Percentiles rank a stretch among this genome's conserved stretches.
Conservation (phyloP, 2,329 filamentous ascomycete species). For the Tolypocladium sp. region DNA sequence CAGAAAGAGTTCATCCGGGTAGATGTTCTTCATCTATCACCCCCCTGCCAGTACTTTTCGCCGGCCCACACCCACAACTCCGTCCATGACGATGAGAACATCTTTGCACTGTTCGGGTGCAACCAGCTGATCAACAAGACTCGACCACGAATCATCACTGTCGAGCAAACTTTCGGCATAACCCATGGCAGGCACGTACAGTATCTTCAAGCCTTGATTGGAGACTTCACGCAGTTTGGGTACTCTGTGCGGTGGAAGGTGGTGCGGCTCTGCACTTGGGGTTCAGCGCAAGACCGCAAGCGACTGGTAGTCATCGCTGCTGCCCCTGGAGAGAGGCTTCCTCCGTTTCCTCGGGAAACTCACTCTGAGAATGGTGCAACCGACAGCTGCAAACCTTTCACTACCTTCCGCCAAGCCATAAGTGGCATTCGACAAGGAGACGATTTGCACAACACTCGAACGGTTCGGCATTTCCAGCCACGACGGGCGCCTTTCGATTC, state of each 20-base stretch:
- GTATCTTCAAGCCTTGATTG: conserved; percentile 52
- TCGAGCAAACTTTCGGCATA: conserved; percentile 73
- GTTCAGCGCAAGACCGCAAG: conserved; percentile 37
- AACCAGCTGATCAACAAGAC: conserved; percentile 45
- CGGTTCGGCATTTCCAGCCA: conserved; percentile 16
- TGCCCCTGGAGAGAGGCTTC: conserved; percentile 62
- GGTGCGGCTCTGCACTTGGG: conserved; percentile 41
- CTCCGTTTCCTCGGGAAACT: conserved; percentile 53
- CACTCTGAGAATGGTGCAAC: conserved; percentile 35
- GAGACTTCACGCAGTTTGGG: conserved; percentile 52
- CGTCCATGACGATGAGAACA: conserved; percentile 61
- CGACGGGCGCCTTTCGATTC: conserved; percentile 32
- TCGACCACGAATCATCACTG: conserved; percentile 60
- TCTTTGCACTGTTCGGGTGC: conserved; percentile 46
- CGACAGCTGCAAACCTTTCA: conserved; percentile 25
- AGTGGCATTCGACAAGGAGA: conserved; percentile 19
- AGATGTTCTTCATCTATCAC: conserved; percentile 66
- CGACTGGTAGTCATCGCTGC: conserved; percentile 49
- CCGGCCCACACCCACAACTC: conserved; percentile 62
- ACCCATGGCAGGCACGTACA: conserved; percentile 38
- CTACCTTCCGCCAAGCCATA: conserved; percentile 35
- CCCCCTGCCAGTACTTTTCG: conserved; percentile 71
- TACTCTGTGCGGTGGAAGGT: conserved; percentile 66
- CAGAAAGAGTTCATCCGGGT: conserved; percentile 29
- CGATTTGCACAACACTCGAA: conserved; percentile 29